Evolutionary conservation across 1,284 basidiomycete genomes (phyloP).

Genomic region (Cryptococcus deneoformans): DNA sequence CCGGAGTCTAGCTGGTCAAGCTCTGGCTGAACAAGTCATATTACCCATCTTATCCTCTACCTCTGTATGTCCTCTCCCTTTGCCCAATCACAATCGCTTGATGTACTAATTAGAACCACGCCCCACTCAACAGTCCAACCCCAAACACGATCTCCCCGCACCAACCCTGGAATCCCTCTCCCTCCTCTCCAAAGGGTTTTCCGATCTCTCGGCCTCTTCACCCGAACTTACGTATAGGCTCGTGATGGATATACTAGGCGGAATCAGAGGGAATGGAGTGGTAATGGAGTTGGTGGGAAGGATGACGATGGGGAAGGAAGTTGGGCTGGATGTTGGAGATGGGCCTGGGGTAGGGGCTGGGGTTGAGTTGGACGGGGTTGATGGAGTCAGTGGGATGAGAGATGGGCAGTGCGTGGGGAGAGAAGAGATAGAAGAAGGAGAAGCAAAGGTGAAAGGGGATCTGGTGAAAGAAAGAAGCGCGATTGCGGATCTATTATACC

Average conservation of each 20-base stretch:
- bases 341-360: neutral
- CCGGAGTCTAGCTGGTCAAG: constrained; percentile 58
- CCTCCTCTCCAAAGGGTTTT: constrained; percentile 84
- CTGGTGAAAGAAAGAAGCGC: constrained; percentile 55
- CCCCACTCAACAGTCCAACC: constrained; percentile 55
- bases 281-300: constrained; percentile 16
- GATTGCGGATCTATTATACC: constrained; percentile 89
- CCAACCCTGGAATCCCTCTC: constrained; percentile 82
- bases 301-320: constrained; percentile 3
- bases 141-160: constrained; percentile 78
- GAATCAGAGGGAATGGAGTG: constrained; percentile 63
- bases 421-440: constrained; percentile 2
- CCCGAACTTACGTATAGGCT: constrained; percentile 79
- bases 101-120: too few species aligned
- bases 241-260: constrained; percentile 82
- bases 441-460: constrained; percentile 16
- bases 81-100: neutral
- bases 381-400: neutral
- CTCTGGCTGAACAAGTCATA: constrained; percentile 75
- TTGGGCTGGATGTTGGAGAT: neutral
- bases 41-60: constrained; percentile 62
- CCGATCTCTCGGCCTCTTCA: constrained; percentile 75
- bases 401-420: neutral
- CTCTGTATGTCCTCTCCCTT: constrained; percentile 54
- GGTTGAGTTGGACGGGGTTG: neutral